Conservation (phyloP, 257 asterid genomes). For the Solanum bulbocastanum region DNA sequence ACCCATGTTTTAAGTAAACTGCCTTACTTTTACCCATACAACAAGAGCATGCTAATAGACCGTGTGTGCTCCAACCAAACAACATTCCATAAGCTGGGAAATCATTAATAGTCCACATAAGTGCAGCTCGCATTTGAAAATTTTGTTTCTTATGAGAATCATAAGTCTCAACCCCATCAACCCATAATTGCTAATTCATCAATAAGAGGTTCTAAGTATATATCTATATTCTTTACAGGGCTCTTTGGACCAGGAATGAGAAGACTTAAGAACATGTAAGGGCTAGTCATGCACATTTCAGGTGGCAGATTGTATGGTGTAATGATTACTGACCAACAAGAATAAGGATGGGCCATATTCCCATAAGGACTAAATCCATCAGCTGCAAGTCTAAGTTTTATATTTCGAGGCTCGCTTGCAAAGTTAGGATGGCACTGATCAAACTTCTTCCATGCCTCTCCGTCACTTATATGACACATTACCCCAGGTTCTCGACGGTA, state of each 20-base stretch:
- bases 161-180: not conserved
- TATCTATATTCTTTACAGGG: not conserved
- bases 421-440: not conserved
- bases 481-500: not conserved
- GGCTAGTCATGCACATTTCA: not conserved
- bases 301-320: not conserved
- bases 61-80: not conserved
- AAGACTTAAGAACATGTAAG: too few species aligned
- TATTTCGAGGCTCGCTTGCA: not conserved
- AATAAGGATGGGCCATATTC: not conserved
- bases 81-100: not conserved
- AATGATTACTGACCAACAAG: too few species aligned
- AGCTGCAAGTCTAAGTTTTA: not conserved
- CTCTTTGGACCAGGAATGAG: not conserved
- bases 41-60: not conserved
- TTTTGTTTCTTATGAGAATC: not conserved
- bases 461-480: not conserved
- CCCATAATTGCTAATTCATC: too few species aligned
- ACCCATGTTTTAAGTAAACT: not conserved
- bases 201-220: not conserved
- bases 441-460: not conserved
- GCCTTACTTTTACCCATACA: not conserved
- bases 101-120: not conserved
- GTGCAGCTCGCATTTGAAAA: not conserved
- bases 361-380: too few species aligned